Evolutionary conservation across 805 yeast species (phyloP).

Genomic region (Monosporozyma servazzii): DNA sequence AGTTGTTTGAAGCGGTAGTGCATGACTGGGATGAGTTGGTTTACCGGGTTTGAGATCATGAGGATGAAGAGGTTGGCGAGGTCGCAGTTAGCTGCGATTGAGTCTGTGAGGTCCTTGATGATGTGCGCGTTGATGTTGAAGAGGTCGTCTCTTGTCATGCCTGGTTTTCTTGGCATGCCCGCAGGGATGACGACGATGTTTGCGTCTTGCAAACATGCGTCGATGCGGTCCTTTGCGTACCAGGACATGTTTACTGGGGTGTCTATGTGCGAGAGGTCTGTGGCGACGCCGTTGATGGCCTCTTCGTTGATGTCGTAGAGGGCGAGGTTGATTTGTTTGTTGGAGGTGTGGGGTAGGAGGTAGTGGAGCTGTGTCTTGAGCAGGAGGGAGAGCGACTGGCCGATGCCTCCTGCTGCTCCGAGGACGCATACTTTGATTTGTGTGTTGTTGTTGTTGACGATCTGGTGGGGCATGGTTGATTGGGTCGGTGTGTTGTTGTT

Average conservation of each 20-base stretch:
- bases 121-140: conserved; percentile 94
- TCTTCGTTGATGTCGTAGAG: conserved; percentile 73
- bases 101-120: conserved; percentile 84
- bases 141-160: conserved; percentile 96
- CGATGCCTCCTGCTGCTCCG: conserved; percentile 94
- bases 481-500: conserved; percentile 1
- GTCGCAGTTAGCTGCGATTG: conserved; percentile 54
- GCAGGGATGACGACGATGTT: conserved; percentile 61
- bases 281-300: conserved; percentile 65
- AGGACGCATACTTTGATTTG: conserved; percentile 63
- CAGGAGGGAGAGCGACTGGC: conserved; percentile 81
- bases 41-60: conserved; percentile 88
- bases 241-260: conserved; percentile 46
- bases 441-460: conserved; percentile 1
- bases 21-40: conserved; percentile 85
- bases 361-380: conserved; percentile 43
- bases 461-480: conserved; percentile 22
- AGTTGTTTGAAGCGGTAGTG: conserved; percentile 53
- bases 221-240: conserved; percentile 36
- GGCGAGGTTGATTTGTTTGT: conserved; percentile 36
- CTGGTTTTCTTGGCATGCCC: conserved; percentile 98
- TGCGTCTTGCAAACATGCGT: conserved; percentile 21
- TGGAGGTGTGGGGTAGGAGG: conserved; percentile 23
- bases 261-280: conserved; percentile 78
- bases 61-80: conserved; percentile 65